Base-by-base conservation (phyloP, 208 protist species). In the Acanthamoeba sp. region DNA sequence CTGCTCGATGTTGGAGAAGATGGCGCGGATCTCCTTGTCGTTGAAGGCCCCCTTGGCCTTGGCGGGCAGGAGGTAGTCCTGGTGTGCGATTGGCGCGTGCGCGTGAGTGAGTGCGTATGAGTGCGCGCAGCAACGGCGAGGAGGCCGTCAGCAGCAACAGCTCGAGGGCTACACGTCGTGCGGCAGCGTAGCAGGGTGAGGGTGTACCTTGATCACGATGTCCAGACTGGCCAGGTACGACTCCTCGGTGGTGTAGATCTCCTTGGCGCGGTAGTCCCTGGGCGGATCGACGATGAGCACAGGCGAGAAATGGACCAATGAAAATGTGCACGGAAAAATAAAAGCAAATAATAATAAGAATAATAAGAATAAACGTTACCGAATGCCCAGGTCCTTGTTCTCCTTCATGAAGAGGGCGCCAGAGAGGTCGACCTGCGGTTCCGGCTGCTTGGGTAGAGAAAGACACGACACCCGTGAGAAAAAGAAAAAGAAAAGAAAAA, bases 1-100 rank as follows among this genome's bases (percentile, higher is more conserved):
- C 42, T 48, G 48, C 48, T 87, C 78, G 32, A 87, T 87, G 78
- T 87, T 87, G 24, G 78, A 87, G 38, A 87, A 87, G 20, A 87
- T 87, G 16, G 18, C 14, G 16, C 78, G 12, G 78, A 59, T 59
- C 40, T 87, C 78, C 78, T 87, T 48, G 42, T 48, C 42, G 27
- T 29, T 87, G 78, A 87, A 87, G 5, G 27, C 78, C 0, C 48
- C 48, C 78, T 87, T 87, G 38, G 38, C 27, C 27, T 48, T 87
- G 36, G 78, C 78, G 14, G 78, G 78, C 32, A 42, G 0, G 27
- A 87, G 24, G n/a, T 59, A 87, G 38, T 87, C 78, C 42, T 78
- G 38, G 12, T 50, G n/a, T n/a, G 45, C 45, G 14, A 50, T 50
- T 50, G n/a, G 57, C 16, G 24, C 29, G 1, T n/a, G 0, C 27